These are phyloP conservation scores for Tieghemostelium lacteum DNA, from an alignment of 78 protist species.

Conservation along the genomic window DNA sequence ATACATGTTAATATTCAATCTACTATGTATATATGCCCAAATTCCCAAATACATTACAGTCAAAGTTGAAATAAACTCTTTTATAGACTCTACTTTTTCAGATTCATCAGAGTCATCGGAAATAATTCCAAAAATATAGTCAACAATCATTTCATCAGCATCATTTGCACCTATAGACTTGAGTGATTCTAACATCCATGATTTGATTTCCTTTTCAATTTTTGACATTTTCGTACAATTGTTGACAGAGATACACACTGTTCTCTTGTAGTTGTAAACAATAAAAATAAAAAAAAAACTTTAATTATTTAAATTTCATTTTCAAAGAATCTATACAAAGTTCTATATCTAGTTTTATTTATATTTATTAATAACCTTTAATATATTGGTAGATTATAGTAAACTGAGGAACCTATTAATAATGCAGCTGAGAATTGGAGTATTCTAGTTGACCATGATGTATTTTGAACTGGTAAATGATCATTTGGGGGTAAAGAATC, in stretches of 20 bases:
- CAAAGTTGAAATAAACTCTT: slow-evolving; percentile 24
- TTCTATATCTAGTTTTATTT: background rate
- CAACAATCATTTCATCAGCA: slow-evolving; percentile 23
- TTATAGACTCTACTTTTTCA: slow-evolving; percentile 49
- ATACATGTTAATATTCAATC: background rate
- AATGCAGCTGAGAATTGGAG: too few relatives aligned
- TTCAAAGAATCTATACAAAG: too few relatives aligned
- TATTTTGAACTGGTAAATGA: too few relatives aligned
- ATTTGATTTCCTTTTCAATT: slow-evolving; percentile 29
- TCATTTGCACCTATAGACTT: slow-evolving; percentile 16
- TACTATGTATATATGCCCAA: background rate
- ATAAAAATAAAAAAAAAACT: background rate
- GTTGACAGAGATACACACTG: background rate
- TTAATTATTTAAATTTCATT: too few relatives aligned
- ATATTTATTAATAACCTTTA: too few relatives aligned
- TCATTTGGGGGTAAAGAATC: background rate
- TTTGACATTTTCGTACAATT: background rate
- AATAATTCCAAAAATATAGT: slow-evolving; percentile 49
- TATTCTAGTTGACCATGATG: too few relatives aligned
- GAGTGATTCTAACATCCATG: slow-evolving; percentile 5
- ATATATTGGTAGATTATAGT: background rate
- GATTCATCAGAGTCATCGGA: background rate
- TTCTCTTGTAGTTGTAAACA: background rate
- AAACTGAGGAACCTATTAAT: too few relatives aligned
- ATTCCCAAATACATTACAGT: slow-evolving; percentile 2